phyloP scores from a whole-genome alignment of 164 flowering plant species.

The Vitis amurensis region DNA sequence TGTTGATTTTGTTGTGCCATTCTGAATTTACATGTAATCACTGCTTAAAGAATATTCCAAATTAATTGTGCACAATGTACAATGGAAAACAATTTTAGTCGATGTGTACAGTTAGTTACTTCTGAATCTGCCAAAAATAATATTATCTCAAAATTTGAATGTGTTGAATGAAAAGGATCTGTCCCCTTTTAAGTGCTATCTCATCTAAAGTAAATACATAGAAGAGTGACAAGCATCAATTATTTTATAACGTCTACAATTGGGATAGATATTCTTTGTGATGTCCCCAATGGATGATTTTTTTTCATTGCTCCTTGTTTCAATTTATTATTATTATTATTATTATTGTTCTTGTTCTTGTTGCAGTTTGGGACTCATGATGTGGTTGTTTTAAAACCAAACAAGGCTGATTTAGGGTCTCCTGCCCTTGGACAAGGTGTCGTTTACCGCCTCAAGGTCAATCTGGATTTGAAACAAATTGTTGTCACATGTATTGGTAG shows the following conservation, averaged over 20 bases:
- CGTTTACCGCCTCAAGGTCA: constrained; percentile 92
- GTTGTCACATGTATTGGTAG: not conserved
- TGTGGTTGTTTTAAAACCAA: constrained; percentile 85
- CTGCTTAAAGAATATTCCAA: too few relatives aligned
- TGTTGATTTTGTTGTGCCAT: too few relatives aligned
- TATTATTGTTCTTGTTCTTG: not conserved
- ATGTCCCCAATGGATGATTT: not conserved
- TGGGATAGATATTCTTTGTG: not conserved
- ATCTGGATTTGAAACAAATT: not conserved
- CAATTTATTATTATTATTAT: not conserved
- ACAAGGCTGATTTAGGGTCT: constrained; percentile 85
- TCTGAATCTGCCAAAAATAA: too few relatives aligned
- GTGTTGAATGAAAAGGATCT: too few relatives aligned
- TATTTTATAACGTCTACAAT: not conserved
- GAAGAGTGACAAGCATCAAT: too few relatives aligned
- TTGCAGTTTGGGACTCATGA: constrained; percentile 95
- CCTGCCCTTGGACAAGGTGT: constrained; percentile 97
- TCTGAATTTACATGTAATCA: too few relatives aligned
- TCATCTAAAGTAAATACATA: too few relatives aligned
- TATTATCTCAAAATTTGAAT: too few relatives aligned
- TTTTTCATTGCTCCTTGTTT: not conserved
- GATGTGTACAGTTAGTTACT: too few relatives aligned
- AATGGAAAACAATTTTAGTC: too few relatives aligned
- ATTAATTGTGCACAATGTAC: too few relatives aligned
- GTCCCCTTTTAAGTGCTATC: too few relatives aligned